Percentiles rank a stretch among this genome's conserved stretches.
These are phyloP conservation scores for Daldinia sp. DNA, from an alignment of 2,329 filamentous ascomycete genomes.

Conservation along the genomic window DNA sequence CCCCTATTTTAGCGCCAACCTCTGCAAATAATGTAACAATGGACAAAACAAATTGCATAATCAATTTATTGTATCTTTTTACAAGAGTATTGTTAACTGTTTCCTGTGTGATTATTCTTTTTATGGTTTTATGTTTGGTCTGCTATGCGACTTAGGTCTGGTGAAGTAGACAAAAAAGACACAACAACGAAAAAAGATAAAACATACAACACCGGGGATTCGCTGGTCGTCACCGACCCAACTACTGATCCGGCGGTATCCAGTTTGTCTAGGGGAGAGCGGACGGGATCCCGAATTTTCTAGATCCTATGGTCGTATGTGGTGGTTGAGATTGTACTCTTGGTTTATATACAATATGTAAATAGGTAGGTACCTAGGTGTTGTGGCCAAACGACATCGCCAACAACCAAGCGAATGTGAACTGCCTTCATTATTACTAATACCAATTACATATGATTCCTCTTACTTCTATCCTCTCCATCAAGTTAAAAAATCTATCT, in stretches of 20 bases:
- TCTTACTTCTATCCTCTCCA: neutral
- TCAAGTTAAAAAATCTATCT: neutral
- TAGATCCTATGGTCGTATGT: conserved; percentile 1
- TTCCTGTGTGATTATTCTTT: neutral
- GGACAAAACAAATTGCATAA: too few species aligned
- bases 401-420: neutral
- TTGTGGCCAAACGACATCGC: neutral
- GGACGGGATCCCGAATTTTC: conserved; percentile 2
- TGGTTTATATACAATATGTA: neutral
- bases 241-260: conserved; percentile 2
- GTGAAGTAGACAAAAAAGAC: neutral
- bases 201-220: conserved; percentile 8
- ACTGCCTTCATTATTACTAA: neutral
- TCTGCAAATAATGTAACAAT: too few species aligned
- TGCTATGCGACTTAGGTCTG: neutral
- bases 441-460: neutral
- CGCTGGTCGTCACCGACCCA: conserved; percentile 7
- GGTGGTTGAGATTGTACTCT: neutral
- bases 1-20: too few species aligned
- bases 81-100: too few species aligned
- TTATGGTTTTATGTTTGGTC: neutral
- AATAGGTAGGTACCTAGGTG: neutral
- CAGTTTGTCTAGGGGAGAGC: neutral
- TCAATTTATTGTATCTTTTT: too few species aligned
- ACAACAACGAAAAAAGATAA: neutral